Conservation (phyloP, 345 rosid species). For the Populus pruinosa region DNA sequence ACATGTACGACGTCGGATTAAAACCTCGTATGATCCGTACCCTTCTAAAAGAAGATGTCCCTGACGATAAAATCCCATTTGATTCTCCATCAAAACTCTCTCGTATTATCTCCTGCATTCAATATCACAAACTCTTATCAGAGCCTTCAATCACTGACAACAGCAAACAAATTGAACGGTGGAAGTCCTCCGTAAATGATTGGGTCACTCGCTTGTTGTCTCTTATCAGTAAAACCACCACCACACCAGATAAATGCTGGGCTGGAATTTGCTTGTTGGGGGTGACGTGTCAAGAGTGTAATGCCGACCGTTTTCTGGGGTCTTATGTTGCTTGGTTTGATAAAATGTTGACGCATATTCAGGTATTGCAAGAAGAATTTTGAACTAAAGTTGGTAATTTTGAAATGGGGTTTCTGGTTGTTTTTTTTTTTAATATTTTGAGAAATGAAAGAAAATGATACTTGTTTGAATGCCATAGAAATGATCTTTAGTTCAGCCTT, state of each 20-base stretch:
- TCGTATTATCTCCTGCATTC: slow-evolving; percentile 37
- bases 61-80: slow-evolving; percentile 55
- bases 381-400: not conserved
- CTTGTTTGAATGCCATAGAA: too few species aligned
- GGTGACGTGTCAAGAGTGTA: slow-evolving; percentile 71
- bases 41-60: slow-evolving; percentile 51
- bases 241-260: slow-evolving; percentile 83
- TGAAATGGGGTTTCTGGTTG: not conserved
- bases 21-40: slow-evolving; percentile 59
- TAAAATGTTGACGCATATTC: slow-evolving; percentile 48
- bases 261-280: slow-evolving; percentile 75
- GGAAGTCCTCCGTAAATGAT: slow-evolving; percentile 68
- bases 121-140: slow-evolving; percentile 49
- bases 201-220: slow-evolving; percentile 52
- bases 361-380: slow-evolving; percentile 37
- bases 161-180: slow-evolving; percentile 33
- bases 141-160: slow-evolving; percentile 40
- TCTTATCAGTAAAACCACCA: slow-evolving; percentile 39
- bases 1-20: slow-evolving; percentile 50
- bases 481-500: too few species aligned
- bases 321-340: slow-evolving; percentile 65
- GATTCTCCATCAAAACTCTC: slow-evolving; percentile 37
- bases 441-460: too few species aligned
- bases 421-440: too few species aligned
- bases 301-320: slow-evolving; percentile 55